Percentiles rank a stretch among this genome's conserved stretches.
These are phyloP conservation scores for Neofusicoccum ribis DNA, from an alignment of 2,329 filamentous ascomycete species.

Conservation along the genomic window DNA sequence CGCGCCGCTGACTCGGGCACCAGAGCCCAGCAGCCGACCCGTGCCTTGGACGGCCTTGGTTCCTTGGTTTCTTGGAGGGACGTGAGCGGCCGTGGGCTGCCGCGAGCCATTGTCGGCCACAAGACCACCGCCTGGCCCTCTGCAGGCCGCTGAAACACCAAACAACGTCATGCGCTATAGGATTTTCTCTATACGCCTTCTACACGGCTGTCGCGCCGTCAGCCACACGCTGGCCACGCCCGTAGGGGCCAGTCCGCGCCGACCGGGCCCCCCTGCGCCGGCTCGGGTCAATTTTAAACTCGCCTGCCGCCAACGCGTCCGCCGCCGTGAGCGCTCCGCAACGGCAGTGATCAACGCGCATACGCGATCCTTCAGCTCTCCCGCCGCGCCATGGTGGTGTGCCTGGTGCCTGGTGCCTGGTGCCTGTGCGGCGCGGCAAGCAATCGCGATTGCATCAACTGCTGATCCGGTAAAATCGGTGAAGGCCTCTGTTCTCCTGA, in stretches of 20 bases:
- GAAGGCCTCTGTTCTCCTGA: conserved; percentile 7
- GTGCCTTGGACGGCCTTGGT: not conserved
- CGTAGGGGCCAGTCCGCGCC: not conserved
- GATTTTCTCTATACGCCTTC: not conserved
- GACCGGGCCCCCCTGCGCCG: not conserved
- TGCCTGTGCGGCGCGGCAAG: conserved; percentile 2
- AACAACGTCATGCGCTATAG: not conserved
- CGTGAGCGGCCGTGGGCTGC: too few relatives aligned
- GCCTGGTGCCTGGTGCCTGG: not conserved
- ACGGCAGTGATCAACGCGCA: not conserved
- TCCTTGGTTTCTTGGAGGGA: not conserved
- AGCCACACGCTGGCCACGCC: not conserved
- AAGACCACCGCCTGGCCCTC: not conserved
- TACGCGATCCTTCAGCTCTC: not conserved
- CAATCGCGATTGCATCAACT: conserved; percentile 14
- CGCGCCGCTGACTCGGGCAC: not conserved
- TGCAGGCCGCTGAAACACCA: not conserved
- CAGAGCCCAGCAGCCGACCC: not conserved
- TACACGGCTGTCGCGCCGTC: not conserved
- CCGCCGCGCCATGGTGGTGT: not conserved
- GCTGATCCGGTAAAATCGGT: conserved; percentile 10
- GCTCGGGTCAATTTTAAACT: conserved; percentile 11
- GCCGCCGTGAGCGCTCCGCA: not conserved
- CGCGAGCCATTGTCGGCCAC: too few relatives aligned
- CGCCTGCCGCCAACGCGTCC: not conserved